Conservation (phyloP, 148 eudicot genomes). For the Chenopodium berlandieri region DNA sequence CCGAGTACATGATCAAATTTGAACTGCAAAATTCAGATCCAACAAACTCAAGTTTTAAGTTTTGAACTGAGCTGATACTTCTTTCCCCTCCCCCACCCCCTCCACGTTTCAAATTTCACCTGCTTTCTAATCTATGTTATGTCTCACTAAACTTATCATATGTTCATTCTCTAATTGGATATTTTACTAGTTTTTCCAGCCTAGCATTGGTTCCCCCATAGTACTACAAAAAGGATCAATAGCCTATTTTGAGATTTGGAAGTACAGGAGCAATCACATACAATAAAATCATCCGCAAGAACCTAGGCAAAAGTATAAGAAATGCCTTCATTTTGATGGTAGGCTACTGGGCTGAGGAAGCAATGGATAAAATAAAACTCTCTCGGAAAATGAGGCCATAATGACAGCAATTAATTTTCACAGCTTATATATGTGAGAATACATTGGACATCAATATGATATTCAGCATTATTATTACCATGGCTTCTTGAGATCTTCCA, state of each 20-base stretch:
- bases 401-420: not conserved
- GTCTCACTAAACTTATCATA: not conserved
- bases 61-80: not conserved
- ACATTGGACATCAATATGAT: not conserved
- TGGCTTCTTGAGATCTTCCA: conserved; percentile 66
- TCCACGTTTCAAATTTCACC: not conserved
- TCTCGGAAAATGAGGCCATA: not conserved
- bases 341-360: not conserved
- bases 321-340: not conserved
- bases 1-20: not conserved
- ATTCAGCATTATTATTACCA: conserved; percentile 41
- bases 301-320: not conserved
- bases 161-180: not conserved
- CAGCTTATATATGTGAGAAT: not conserved
- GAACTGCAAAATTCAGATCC: not conserved
- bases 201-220: not conserved
- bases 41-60: not conserved
- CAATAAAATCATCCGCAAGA: not conserved
- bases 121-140: not conserved
- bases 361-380: no score
- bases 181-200: not conserved
- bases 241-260: not conserved
- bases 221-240: not conserved
- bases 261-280: not conserved
- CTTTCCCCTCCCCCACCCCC: not conserved